Evolutionary conservation across 2,329 filamentous ascomycete species (phyloP).

Genomic region (Paraphoma chrysanthemicola): DNA sequence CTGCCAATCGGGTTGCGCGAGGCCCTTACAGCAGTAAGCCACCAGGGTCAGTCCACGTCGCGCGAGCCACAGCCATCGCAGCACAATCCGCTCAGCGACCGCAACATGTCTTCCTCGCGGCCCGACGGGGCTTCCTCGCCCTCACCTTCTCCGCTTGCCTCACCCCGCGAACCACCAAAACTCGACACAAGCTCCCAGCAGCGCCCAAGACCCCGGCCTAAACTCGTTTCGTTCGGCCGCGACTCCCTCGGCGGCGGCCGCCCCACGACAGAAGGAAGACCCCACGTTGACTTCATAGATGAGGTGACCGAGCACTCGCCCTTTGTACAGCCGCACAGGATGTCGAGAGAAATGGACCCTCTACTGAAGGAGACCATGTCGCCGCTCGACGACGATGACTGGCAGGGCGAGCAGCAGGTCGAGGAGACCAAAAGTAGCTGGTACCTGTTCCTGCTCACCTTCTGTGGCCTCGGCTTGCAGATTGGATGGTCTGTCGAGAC

Average conservation of each 20-base stretch:
- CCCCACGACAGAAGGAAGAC: conserved; percentile 19
- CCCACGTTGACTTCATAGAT: conserved; percentile 37
- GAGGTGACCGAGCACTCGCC: conserved; percentile 48
- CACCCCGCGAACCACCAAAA: conserved; percentile 18
- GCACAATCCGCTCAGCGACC: conserved; percentile 16
- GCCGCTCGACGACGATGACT: conserved; percentile 47
- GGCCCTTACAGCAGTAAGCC: conserved; percentile 13
- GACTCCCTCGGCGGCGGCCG: conserved; percentile 28
- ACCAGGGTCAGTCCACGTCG: conserved; percentile 19
- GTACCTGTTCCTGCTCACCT: conserved; percentile 85
- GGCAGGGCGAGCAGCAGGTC: conserved; percentile 53
- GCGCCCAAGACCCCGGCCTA: conserved; percentile 31
- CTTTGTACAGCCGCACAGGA: conserved; percentile 32
- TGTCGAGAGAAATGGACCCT: conserved; percentile 40
- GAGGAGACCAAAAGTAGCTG: conserved; percentile 79
- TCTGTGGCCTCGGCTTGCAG: conserved; percentile 86
- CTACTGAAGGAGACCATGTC: conserved; percentile 43
- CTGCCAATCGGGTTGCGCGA: conserved; percentile 22
- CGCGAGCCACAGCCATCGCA: conserved; percentile 17
- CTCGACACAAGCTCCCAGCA: conserved; percentile 25
- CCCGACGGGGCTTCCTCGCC: conserved; percentile 11
- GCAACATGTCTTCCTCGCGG: conserved; percentile 25
- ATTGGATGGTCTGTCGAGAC: conserved; percentile 96
- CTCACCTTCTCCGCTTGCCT: conserved; percentile 19
- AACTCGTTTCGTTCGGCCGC: conserved; percentile 47